These are phyloP conservation scores for Warburgia ugandensis DNA, from an alignment of 164 flowering plant species.

Conservation along the genomic window DNA sequence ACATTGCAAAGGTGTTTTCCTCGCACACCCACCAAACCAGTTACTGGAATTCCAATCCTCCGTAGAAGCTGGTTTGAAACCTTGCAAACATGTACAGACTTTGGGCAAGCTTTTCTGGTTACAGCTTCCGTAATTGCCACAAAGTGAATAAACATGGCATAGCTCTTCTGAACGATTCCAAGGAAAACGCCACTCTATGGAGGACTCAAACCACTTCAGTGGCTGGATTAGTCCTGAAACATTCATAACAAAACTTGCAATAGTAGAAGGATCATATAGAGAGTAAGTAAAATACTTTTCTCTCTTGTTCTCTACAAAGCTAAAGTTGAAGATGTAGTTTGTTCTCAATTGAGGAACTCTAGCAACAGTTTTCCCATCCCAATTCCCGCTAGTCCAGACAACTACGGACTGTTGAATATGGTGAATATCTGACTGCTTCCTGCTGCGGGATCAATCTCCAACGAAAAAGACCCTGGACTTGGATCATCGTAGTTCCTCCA, in stretches of 20 bases:
- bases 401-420: neutral
- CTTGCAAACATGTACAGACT: conserved; percentile 15
- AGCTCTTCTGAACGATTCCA: neutral
- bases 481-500: conserved; percentile 34
- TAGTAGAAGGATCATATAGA: neutral
- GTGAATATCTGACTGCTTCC: neutral
- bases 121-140: conserved; percentile 15
- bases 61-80: conserved; percentile 5
- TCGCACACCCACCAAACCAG: neutral
- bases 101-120: neutral
- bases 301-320: too few species aligned
- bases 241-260: neutral
- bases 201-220: neutral
- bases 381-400: conserved; percentile 1
- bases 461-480: conserved; percentile 12
- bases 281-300: neutral
- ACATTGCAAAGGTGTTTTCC: neutral
- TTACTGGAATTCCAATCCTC: neutral
- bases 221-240: neutral
- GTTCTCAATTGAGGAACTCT: neutral
- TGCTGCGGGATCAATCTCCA: conserved; percentile 12
- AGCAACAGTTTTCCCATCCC: neutral
- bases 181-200: neutral
- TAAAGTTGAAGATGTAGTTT: neutral
- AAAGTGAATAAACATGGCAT: neutral